Base-by-base conservation (phyloP, 2,329 filamentous ascomycete species). In the Karstenula rhodostoma region DNA sequence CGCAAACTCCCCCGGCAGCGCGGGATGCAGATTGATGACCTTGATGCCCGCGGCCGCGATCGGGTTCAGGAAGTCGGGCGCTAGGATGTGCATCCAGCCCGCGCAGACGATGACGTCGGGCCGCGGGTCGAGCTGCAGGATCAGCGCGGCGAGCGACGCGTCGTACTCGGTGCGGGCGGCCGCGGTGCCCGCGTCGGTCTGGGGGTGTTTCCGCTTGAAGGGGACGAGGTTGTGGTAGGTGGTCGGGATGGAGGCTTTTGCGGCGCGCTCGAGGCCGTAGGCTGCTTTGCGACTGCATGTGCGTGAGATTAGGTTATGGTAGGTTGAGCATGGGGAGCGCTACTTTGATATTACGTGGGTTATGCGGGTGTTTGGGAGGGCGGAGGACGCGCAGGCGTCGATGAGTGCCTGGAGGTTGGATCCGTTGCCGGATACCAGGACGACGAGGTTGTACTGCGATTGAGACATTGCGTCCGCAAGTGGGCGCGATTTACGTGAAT, bases 11-110 rank as follows among this genome's bases (percentile, higher is more conserved):
- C 90, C 90, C 72, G 85, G 90, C 43, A 92, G 77, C 3, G 90
- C 88, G 12, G 92, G 93, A 73, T 96, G 93, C 43, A 96, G 78
- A 74, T 96, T 96, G 71, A 96, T 94, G 47, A 94, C 88, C 25
- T 84, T 85, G 37, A 94, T 82, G 0, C 84, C 85, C 0, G 83
- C 86, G 13, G 77, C 80, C 35, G 86, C 83, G 8, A 96, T 73
- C 1, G 92, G 91, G 9, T 85, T 83, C 50, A 96, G 81, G 74
- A 96, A 95, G 1, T 83, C 80, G 2, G 83, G 81, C 0, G 88
- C 89, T 51, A 96, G 85, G 59, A 96, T 89, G 75, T 95, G 89
- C 92, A 96, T 96, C 85, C 91, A 96, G 2, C 93, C 93, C 0
- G 76, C 89, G 67, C 93, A 90, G 9, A 95, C 89, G 51, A 96